Conservation (phyloP, 2,329 filamentous ascomycete species). For the Teratosphaeria zuluensis region DNA sequence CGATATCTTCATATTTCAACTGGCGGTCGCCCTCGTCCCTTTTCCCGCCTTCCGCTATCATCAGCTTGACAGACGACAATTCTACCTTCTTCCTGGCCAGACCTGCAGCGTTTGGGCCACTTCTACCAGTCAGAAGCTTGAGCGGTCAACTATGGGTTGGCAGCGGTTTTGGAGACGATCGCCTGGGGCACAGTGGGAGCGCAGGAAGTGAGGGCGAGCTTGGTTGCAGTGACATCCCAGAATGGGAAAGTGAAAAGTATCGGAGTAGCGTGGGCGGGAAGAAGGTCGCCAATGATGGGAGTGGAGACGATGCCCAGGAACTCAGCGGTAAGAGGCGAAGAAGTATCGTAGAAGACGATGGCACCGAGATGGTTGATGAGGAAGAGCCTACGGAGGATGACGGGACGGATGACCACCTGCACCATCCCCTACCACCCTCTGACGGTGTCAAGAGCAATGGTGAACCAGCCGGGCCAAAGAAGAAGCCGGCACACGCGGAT, state of each 20-base stretch:
- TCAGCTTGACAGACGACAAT: constrained; percentile 95
- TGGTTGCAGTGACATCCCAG: constrained; percentile 88
- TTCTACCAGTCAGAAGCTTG: constrained; percentile 63
- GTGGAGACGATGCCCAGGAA: constrained; percentile 12
- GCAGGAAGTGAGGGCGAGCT: constrained; percentile 65
- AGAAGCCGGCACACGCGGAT: constrained; percentile 56
- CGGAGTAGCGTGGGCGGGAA: constrained; percentile 24
- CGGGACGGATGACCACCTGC: constrained; percentile 77
- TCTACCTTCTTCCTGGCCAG: constrained; percentile 92
- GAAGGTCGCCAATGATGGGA: constrained; percentile 27
- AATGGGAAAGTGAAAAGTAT: constrained; percentile 58
- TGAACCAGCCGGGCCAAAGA: constrained; percentile 25
- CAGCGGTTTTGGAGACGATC: constrained; percentile 79
- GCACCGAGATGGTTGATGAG: constrained; percentile 10
- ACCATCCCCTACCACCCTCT: constrained; percentile 45
- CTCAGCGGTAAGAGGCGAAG: constrained; percentile 15
- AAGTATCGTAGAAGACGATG: constrained; percentile 6
- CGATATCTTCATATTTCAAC: constrained; percentile 35
- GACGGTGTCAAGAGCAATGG: constrained; percentile 27
- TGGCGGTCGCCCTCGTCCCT: constrained; percentile 62
- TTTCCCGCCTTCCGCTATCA: constrained; percentile 90
- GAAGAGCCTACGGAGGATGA: constrained; percentile 43
- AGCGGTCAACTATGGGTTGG: constrained; percentile 91
- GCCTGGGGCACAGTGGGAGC: constrained; percentile 47
- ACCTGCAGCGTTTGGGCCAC: constrained; percentile 84